Evolutionary conservation across 225 moss, liverwort and hornwort genomes (phyloP), one percentile per base, ranked within the genome.

Genomic region (Lunularia cruciata): DNA sequence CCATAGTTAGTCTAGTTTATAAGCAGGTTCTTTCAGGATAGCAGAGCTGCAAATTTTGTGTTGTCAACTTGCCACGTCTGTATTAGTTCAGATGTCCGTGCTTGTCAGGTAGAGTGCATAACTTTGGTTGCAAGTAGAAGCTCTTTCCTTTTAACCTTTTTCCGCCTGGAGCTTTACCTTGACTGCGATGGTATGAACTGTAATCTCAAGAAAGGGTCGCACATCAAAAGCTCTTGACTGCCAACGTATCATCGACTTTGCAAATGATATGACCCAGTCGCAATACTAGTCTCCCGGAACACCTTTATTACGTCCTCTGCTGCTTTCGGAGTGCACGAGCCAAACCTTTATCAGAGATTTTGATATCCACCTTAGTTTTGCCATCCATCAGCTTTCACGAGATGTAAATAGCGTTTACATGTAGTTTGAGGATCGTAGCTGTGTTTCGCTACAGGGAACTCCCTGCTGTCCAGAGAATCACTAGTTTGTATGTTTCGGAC

Each of bases 351-450:
- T 64, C 8, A 7, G 45, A 18, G 28, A 46, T 19, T 5, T 26
- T 45, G 63, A 46, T 39, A 14, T 46, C 15, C 5, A 31, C 16
- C 63, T 19, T 6, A 30, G 45, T 64, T 64, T 64, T 64, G 63
- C 9, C 27, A 46, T 61, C 45, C 63, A 46, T 64, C 63, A 30
- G 63, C 45, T 64, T 46, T 46, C 46, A 19, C 45, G 63, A 64
- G 16, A 45, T 64, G 63, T 64, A 64, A 46, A 64, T 64, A 64
- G 28, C 15, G 27, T 13, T 15, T 8, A 46, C 18, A 57, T 27
- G 63, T 46, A 46, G 61, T 39, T 40, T 61, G 25, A 61, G 23
- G 61, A 40, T 40, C n/a, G 15, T 4, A 40, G 38, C 39, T 18
- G 39, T 61, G 23, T 42, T 25, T 61, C 39, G 61, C 23, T 61